Evolutionary conservation across 192 early-diverging fungal species (phyloP), one percentile per base, ranked within the genome.

Genomic region (Funneliformis geosporum): DNA sequence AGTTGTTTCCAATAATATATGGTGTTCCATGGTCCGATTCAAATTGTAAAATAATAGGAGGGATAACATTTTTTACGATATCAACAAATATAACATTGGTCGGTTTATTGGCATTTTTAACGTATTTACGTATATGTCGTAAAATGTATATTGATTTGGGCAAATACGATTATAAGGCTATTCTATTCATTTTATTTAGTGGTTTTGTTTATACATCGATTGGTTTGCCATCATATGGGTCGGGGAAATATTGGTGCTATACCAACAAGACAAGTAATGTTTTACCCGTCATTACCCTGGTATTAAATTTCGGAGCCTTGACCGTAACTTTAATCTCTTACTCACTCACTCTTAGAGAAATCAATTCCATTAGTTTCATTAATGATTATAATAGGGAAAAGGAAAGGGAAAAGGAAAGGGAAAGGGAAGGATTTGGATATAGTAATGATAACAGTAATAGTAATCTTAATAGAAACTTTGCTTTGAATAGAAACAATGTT

Each of bases 211-310:
- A 59, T 33, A 28, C 72, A 18, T 8, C 60, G 23, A 39, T 74
- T 33, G 28, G 72, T 59, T 60, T 74, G 23, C 72, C 72, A 33
- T 59, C 47, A 59, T 74, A 33, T 59, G 72, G 44, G 10, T 40
- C 72, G 14, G 28, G 72, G 16, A 74, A 74, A 74, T 74, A 74
- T 74, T 74, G 72, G 72, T 75, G 73, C n/a, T 75, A 40, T 60
- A 75, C 50, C 1, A 75, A 60, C 23, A 28, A 40, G 27, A 12
- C 0, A 2, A 61, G 2, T 16, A 28, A 21, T 0, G 40, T 60
- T 33, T 21, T 75, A 27, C 55, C 73, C 9, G 21, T 60, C 2
- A 0, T 60, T 28, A 60, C 33, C 4, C 11, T 75, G 10, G 8
- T 23, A 18, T 40, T 75, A 40, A 75, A 59, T 60, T 75, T 60